A percentile compares a stretch with the other conserved stretches of the same genome.
Evolutionary conservation across 2,329 filamentous ascomycete genomes (phyloP).

Genomic region (Byssochlamys sp.): DNA sequence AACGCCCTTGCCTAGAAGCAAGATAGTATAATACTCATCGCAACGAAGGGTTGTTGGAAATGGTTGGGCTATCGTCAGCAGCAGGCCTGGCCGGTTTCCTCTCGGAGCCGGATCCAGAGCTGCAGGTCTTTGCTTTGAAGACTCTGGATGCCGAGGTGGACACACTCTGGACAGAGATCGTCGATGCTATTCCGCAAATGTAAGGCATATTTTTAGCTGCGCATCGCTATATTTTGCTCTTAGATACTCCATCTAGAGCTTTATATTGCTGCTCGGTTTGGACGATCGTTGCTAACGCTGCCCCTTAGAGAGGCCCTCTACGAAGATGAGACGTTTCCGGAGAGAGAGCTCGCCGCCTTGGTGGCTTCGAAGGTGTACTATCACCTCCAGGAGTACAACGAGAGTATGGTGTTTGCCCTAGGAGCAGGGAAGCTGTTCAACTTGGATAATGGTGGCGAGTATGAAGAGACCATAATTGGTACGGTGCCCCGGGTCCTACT

Average conservation of each 20-base stretch:
- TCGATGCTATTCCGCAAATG: conserved; percentile 86
- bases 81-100: conserved; percentile 92
- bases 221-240: not conserved
- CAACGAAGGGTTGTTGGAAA: conserved; percentile 33
- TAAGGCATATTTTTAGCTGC: conserved; percentile 40
- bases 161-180: conserved; percentile 94
- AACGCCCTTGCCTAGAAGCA: not conserved
- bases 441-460: conserved; percentile 81
- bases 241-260: not conserved
- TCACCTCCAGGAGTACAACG: conserved; percentile 95
- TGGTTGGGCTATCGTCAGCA: conserved; percentile 90
- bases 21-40: not conserved
- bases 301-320: conserved; percentile 76
- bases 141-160: conserved; percentile 94
- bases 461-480: conserved; percentile 96
- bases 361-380: conserved; percentile 98
- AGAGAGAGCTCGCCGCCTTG: conserved; percentile 85
- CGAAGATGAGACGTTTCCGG: conserved; percentile 88
- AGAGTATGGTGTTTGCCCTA: conserved; percentile 96
- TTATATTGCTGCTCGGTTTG: not conserved
- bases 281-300: conserved; percentile 5
- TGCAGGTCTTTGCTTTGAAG: conserved; percentile 90
- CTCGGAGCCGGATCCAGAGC: conserved; percentile 83
- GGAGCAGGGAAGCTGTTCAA: conserved; percentile 92
- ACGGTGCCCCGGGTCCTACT: conserved; percentile 16